These are phyloP conservation scores for Polymyxa betae DNA, from an alignment of 208 protist genomes.

Conservation along the genomic window DNA sequence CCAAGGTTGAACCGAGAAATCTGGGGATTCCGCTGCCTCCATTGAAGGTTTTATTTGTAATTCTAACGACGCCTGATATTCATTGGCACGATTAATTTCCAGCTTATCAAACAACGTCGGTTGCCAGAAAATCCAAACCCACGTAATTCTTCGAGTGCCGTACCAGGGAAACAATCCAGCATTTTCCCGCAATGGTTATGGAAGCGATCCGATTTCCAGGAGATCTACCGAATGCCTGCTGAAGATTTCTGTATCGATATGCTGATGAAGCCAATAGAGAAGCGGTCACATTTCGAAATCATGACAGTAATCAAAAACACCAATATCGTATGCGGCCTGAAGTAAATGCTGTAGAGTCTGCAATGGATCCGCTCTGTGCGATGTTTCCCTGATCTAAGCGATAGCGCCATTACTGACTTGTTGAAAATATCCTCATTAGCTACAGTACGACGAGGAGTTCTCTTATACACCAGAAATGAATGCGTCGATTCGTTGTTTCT, in stretches of 20 bases:
- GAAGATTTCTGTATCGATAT: conserved; percentile 44
- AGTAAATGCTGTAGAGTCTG: neutral
- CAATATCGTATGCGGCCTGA: neutral
- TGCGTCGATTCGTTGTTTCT: neutral
- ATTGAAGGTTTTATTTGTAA: no score
- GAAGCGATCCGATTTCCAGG: conserved; percentile 13
- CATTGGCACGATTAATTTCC: no score
- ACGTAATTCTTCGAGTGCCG: no score
- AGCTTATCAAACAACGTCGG: no score
- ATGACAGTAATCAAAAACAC: neutral
- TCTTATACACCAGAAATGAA: conserved; percentile 11
- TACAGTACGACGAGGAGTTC: neutral
- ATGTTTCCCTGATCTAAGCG: neutral
- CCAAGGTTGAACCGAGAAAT: no score
- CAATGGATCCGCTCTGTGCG: conserved; percentile 16
- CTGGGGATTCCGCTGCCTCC: no score
- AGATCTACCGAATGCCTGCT: neutral
- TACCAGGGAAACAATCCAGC: no score
- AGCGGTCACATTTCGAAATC: conserved; percentile 1
- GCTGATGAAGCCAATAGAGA: conserved; percentile 25
- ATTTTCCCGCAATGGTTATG: conserved; percentile 28
- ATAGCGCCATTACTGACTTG: neutral
- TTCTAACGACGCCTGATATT: no score
- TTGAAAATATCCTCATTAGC: neutral
- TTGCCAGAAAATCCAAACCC: no score